Percentiles rank a stretch among this genome's conserved stretches.
Conservation (phyloP, 768 basidiomycete species). For the Naganishia onofrii region DNA sequence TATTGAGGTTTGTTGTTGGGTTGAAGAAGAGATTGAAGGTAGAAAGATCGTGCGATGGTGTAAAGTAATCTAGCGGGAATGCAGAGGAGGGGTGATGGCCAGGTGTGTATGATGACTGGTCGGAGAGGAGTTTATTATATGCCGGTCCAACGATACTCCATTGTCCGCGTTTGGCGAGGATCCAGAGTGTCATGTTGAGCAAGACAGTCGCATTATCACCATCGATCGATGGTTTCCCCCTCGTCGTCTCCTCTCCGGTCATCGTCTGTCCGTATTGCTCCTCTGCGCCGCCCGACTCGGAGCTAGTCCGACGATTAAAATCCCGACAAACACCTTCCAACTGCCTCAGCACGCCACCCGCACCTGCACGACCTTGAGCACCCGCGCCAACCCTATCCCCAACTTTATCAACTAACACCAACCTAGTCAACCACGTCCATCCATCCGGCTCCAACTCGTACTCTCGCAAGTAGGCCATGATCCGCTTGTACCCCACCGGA, state of each 20-base stretch:
- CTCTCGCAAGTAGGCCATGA: not conserved
- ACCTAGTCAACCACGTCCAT: constrained; percentile 31
- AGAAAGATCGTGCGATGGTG: constrained; percentile 31
- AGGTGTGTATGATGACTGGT: not conserved
- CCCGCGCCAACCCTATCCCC: too few species aligned
- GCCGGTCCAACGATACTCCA: constrained; percentile 38
- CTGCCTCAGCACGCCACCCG: constrained; percentile 3
- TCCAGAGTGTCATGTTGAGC: constrained; percentile 38
- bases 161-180: constrained; percentile 34
- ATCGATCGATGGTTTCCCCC: not conserved
- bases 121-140: constrained; percentile 31
- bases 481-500: not conserved
- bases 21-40: constrained; percentile 6
- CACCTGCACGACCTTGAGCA: too few species aligned
- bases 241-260: not conserved
- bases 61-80: constrained; percentile 14
- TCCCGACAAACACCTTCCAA: constrained; percentile 28
- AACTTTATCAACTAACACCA: constrained; percentile 33
- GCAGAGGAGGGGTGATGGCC: constrained; percentile 5
- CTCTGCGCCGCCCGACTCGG: too few species aligned
- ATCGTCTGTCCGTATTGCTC: not conserved
- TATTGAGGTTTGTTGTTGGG: not conserved
- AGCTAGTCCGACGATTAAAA: too few species aligned
- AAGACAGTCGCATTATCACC: constrained; percentile 30
- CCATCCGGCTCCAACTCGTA: constrained; percentile 31